A percentile compares a stretch with the other conserved stretches of the same genome.
Evolutionary conservation across 352 stramenopile genomes (phyloP).

Genomic region (Globisporangium yorkense): DNA sequence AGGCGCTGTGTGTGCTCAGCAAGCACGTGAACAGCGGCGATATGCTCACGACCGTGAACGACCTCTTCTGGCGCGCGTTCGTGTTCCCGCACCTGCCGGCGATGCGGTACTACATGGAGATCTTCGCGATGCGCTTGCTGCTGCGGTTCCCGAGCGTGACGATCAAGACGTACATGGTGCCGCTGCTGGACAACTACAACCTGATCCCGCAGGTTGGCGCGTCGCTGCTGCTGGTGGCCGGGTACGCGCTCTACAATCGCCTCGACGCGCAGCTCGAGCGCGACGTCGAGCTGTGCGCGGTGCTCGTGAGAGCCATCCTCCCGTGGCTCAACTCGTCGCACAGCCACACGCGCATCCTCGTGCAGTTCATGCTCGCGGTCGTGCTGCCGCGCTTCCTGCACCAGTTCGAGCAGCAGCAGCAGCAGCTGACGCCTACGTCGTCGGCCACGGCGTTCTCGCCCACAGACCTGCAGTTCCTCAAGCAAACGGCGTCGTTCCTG

Average conservation of each 20-base stretch:
- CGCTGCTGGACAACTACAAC: conserved; percentile 63
- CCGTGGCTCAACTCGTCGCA: conserved; percentile 78
- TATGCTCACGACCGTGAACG: conserved; percentile 21
- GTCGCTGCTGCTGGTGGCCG: conserved; percentile 53
- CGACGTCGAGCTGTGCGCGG: conserved; percentile 12
- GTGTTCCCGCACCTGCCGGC: conserved; percentile 50
- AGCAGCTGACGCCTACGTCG: background rate
- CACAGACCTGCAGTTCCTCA: conserved; percentile 35
- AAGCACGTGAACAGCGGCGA: conserved; percentile 27
- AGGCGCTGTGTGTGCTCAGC: conserved; percentile 70
- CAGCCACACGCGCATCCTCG: conserved; percentile 74
- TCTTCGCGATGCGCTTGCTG: conserved; percentile 69
- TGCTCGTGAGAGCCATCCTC: conserved; percentile 46
- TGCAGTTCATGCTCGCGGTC: conserved; percentile 60
- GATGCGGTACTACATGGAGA: conserved; percentile 80
- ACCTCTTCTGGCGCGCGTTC: conserved; percentile 46
- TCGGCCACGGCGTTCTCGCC: background rate
- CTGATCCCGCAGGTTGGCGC: conserved; percentile 65
- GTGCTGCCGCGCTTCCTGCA: conserved; percentile 65
- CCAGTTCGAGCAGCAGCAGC: conserved; percentile 13
- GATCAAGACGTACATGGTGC: conserved; percentile 34
- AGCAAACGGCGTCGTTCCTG: conserved; percentile 48
- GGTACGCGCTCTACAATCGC: conserved; percentile 27
- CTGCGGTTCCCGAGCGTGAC: conserved; percentile 42
- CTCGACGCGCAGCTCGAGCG: conserved; percentile 22